These are phyloP conservation scores for Backusella morwellensis DNA, from an alignment of 192 early-diverging fungal genomes.

Conservation along the genomic window DNA sequence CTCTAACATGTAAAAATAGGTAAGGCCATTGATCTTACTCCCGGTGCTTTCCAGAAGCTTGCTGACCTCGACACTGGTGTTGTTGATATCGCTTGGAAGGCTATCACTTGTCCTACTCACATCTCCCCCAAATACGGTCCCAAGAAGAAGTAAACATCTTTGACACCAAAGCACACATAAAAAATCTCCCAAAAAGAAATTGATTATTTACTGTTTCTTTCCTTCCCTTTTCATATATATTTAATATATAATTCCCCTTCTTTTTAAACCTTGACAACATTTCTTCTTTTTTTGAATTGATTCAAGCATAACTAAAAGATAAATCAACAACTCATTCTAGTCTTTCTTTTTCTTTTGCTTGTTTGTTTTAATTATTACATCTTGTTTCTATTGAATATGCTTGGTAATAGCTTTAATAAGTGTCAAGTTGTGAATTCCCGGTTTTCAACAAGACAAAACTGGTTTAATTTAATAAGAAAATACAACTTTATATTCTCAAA, in stretches of 20 bases:
- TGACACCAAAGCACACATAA: neutral
- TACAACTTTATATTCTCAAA: neutral
- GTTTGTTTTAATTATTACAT: neutral
- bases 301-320: neutral
- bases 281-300: neutral
- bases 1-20: no score
- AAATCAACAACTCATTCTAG: neutral
- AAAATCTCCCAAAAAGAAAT: neutral
- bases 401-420: no score
- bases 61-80: slow-evolving; percentile 31
- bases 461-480: neutral
- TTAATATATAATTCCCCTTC: neutral
- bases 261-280: neutral
- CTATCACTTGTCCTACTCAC: slow-evolving; percentile 13
- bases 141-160: neutral
- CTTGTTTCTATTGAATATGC: no score
- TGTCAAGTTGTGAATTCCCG: neutral
- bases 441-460: slow-evolving; percentile 1
- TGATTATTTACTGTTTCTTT: neutral
- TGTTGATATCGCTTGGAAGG: slow-evolving; percentile 29
- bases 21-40: slow-evolving; percentile 34
- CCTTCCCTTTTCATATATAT: neutral
- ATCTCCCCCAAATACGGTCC: neutral
- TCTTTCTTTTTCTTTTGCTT: neutral
- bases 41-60: slow-evolving; percentile 29